These are phyloP conservation scores for Brettanomyces bruxellensis DNA, from an alignment of 805 yeast species.

Conservation along the genomic window DNA sequence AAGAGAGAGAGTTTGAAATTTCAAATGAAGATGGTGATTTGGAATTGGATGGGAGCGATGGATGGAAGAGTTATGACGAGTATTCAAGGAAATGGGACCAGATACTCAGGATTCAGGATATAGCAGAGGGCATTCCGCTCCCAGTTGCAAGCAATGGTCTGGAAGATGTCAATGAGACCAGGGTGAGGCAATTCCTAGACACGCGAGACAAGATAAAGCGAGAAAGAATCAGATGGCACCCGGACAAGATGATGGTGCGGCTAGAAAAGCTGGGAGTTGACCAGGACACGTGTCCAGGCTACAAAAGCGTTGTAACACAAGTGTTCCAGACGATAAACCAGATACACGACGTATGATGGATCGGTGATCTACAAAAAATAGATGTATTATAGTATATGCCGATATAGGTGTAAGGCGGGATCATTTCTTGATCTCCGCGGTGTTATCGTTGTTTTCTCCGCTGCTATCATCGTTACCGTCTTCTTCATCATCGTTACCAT, in stretches of 20 bases:
- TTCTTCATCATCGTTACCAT: constrained; percentile 9
- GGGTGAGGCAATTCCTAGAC: constrained; percentile 11
- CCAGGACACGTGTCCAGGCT: background rate
- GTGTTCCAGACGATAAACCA: constrained; percentile 35
- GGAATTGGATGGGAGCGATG: background rate
- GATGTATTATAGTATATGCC: constrained; percentile 2
- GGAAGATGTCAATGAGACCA: constrained; percentile 8
- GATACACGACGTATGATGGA: constrained; percentile 5
- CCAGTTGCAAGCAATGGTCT: constrained; percentile 12
- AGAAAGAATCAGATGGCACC: constrained; percentile 64
- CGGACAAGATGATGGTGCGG: constrained; percentile 44
- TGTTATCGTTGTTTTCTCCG: constrained; percentile 1
- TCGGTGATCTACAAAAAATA: too few relatives aligned
- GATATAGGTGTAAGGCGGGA: constrained; percentile 1
- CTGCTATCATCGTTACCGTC: constrained; percentile 6
- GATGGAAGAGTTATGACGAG: background rate
- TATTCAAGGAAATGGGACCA: constrained; percentile 24
- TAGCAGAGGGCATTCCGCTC: constrained; percentile 6
- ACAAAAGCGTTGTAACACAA: constrained; percentile 21
- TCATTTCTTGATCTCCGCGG: constrained; percentile 3
- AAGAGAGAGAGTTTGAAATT: constrained; percentile 5
- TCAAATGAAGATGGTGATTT: background rate
- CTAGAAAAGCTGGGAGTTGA: constrained; percentile 5
- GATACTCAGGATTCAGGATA: constrained; percentile 2
- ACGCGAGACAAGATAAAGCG: constrained; percentile 22